Base-by-base conservation (phyloP, 73 alveolate genomes). In the Diophrys sp. region DNA sequence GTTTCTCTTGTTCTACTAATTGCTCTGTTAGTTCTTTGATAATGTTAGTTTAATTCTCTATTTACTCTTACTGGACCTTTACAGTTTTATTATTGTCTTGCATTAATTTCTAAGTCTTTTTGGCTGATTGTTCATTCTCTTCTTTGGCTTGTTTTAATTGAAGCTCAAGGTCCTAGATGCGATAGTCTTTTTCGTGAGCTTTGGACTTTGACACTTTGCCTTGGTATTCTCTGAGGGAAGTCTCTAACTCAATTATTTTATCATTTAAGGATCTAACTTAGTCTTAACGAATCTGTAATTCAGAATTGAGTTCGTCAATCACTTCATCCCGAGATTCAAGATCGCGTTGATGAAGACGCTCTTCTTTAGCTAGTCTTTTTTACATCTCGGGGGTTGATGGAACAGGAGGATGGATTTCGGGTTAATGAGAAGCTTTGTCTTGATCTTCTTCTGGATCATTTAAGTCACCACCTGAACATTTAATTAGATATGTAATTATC, bases 81-180 rank as follows among this genome's bases (percentile, higher is more conserved):
- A 73, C 33, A 1, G 81, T 73, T 26, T 53, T 73, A 2, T 62
- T 73, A 33, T 67, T 54, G 33, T 73, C 81, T 31, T 73, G 71
- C 81, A 73, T 73, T n/a, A 73, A 24, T 44, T 73, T 73, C 54
- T 73, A 31, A 44, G 54, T 31, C 24, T 73, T 33, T 26, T 73
- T 8, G 55, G 70, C 28, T 25, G 34, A 27, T 5, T 25, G 14
- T 33, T 31, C 56, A 14, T 25, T 23, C 14, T 44, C 81, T 8
- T 44, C 28, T 33, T 73, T 33, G 27, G 72, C 54, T 14, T 73
- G 68, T 23, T 29, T 24, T 25, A 69, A 5, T 24, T 69, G 54
- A 31, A 2, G 25, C 29, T 69, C 77, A 18, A 54, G 25, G 55
- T 54, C 30, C 53, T 23, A 23, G 14, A 33, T 73, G 31, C 55